Conservation (phyloP, 1,284 basidiomycete genomes). For the Stereum hirsutum region DNA sequence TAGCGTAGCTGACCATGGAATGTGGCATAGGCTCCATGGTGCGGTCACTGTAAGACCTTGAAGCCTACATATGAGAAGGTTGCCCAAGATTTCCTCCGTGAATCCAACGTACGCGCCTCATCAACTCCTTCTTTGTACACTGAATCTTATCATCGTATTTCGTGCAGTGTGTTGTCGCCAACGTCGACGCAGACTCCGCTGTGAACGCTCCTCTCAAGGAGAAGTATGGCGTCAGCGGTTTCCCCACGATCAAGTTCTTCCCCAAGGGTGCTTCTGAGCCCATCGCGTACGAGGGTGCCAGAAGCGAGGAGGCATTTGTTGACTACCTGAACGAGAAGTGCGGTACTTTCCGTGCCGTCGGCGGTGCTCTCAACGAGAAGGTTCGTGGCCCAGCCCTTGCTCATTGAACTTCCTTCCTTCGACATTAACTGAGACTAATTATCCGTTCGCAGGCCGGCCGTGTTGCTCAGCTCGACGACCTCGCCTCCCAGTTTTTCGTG, state of each 20-base stretch:
- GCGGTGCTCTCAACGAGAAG: constrained; percentile 72
- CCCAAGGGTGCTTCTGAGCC: constrained; percentile 55
- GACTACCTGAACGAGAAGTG: constrained; percentile 81
- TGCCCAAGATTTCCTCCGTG: constrained; percentile 70
- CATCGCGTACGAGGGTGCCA: constrained; percentile 58
- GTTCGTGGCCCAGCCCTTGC: constrained; percentile 26
- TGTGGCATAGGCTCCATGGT: constrained; percentile 61
- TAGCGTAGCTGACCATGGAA: neutral
- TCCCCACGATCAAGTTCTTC: constrained; percentile 96
- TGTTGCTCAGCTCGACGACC: constrained; percentile 65
- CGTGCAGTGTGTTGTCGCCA: constrained; percentile 74
- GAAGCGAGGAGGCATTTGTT: constrained; percentile 64
- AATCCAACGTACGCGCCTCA: constrained; percentile 50
- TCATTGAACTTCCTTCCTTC: neutral
- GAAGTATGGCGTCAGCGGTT: constrained; percentile 66
- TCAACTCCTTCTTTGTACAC: neutral
- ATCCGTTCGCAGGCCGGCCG: constrained; percentile 64
- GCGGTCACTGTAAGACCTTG: constrained; percentile 81
- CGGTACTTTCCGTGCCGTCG: constrained; percentile 75
- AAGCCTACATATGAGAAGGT: constrained; percentile 87
- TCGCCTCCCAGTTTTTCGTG: constrained; percentile 74
- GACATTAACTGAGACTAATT: neutral
- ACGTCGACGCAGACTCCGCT: constrained; percentile 84
- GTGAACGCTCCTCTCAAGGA: constrained; percentile 70
- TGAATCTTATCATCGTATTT: neutral